Evolutionary conservation across 2,329 filamentous ascomycete species (phyloP).

Genomic region (Colletotrichum cereale): DNA sequence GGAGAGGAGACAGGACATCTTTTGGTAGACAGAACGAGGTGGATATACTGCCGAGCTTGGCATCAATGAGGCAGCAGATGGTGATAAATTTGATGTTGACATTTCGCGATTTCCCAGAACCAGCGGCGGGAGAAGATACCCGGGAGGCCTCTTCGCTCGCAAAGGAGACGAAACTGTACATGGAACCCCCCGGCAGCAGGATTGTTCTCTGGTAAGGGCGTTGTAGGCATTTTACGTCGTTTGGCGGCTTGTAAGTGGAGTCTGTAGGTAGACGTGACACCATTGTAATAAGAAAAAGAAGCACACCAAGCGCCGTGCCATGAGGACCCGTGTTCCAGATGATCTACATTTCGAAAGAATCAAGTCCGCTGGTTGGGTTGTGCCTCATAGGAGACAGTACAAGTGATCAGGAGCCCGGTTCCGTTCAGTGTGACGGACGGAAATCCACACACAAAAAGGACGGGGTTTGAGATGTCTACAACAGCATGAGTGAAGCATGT

Average conservation of each 20-base stretch:
- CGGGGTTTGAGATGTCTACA: background rate
- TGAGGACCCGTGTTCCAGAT: background rate
- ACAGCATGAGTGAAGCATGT: background rate
- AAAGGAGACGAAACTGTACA: background rate
- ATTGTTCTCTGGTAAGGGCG: background rate
- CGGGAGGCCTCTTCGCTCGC: constrained; percentile 25
- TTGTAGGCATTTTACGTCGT: background rate
- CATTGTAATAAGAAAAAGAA: background rate
- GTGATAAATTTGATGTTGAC: background rate
- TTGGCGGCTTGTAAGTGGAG: background rate
- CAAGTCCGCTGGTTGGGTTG: background rate
- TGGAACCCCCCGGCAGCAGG: background rate
- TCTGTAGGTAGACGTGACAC: background rate
- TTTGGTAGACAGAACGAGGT: background rate
- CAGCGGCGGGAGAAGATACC: constrained; percentile 41
- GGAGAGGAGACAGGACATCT: background rate
- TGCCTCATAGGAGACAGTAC: background rate
- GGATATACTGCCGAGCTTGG: background rate
- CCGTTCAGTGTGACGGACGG: background rate
- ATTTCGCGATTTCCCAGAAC: constrained; percentile 42
- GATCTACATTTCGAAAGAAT: background rate
- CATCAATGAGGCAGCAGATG: background rate
- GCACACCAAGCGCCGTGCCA: background rate
- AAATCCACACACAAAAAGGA: background rate
- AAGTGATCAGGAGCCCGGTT: background rate